Evolutionary conservation across 805 yeast species (phyloP), one percentile per base, ranked within the genome.

Genomic region (Candida sanyiensis): DNA sequence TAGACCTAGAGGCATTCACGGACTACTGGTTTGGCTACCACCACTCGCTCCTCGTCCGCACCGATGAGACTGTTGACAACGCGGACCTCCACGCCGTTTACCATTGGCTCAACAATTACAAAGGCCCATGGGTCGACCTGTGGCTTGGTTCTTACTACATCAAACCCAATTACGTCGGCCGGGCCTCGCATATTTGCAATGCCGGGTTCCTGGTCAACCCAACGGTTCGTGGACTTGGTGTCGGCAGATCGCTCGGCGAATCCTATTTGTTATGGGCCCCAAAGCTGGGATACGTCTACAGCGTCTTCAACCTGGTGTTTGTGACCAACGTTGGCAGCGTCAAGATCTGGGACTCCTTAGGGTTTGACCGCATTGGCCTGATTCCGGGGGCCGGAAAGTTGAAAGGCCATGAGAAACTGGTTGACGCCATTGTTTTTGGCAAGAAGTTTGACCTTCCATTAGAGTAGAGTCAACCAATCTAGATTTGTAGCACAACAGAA

Each of bases 301-400:
- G 90, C 6, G 90, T 89, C 11, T 89, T 84, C 69, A 89, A 89
- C 59, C 67, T 89, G 35, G 97, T 89, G 1, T 89, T 81, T 55
- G 93, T 70, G 35, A 79, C 88, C 2, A 89, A 89, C 55, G 64
- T 62, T 3, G 96, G 88, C 3, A 83, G 95, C 51, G 57, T 68
- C 50, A 70, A 64, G 51, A 81, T 84, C 38, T 89, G 97, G 97
- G 96, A 88, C 36, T 49, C 66, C 2, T 67, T 89, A 19, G 94
- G 95, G 2, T 89, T 88, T 50, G 82, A 83, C 11, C 64, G 87
- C 36, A 78, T 86, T 27, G 97, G 97, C 0, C 63, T 67, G 12
- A 67, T 89, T 11, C 79, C 80, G 38, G 73, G 75, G n/a, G 96
- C 79, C 0, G 97, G 83, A 0, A 64, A 70, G 3, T 62, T 88